Evolutionary conservation across 1,139 yeast species (phyloP).

Genomic region (Candida glucosophila): DNA sequence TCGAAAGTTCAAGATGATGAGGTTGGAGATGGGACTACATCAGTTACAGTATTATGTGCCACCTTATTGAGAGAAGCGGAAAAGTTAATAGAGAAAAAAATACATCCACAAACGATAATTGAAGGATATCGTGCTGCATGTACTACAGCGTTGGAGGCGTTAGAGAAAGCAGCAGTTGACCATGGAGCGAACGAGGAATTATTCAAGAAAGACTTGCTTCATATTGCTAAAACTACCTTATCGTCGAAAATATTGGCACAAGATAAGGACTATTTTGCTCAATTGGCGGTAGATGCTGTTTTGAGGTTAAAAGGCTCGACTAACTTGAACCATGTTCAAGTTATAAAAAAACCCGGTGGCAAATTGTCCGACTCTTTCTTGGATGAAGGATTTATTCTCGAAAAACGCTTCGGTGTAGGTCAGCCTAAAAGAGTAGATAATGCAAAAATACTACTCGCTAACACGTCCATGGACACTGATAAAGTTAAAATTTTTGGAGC

Average conservation of each 20-base stretch:
- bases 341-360: constrained; percentile 91
- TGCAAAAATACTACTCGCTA: constrained; percentile 85
- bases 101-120: constrained; percentile 96
- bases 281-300: constrained; percentile 90
- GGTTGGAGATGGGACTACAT: constrained; percentile 98
- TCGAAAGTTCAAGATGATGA: constrained; percentile 98
- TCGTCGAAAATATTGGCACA: constrained; percentile 92
- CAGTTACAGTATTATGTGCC: constrained; percentile 91
- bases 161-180: constrained; percentile 72
- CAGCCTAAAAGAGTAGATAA: constrained; percentile 83
- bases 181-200: constrained; percentile 51
- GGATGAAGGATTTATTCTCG: constrained; percentile 91
- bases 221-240: constrained; percentile 88
- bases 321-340: constrained; percentile 89
- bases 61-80: constrained; percentile 95
- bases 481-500: constrained; percentile 97
- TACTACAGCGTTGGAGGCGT: constrained; percentile 71
- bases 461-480: constrained; percentile 95
- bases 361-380: constrained; percentile 83
- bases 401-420: constrained; percentile 86
- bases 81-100: constrained; percentile 80
- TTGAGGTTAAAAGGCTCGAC: constrained; percentile 88
- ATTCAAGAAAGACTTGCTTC: constrained; percentile 70
- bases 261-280: constrained; percentile 83
- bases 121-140: constrained; percentile 93